Percentiles rank a stretch among this genome's conserved stretches.
Evolutionary conservation across 768 basidiomycete species (phyloP).

Genomic region (Coprinopsis sp.): DNA sequence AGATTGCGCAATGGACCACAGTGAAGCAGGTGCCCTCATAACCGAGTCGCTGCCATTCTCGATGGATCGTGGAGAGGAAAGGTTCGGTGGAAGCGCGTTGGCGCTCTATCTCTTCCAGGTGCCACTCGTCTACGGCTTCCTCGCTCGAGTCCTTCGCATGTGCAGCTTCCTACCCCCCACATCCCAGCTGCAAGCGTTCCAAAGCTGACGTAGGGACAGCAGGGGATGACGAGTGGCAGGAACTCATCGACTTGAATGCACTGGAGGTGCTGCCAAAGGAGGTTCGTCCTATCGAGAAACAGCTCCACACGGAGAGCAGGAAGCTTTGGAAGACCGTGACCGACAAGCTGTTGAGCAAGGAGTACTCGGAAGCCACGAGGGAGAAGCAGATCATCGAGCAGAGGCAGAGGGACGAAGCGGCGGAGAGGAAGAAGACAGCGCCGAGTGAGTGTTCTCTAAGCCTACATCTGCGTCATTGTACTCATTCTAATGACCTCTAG

Average conservation of each 20-base stretch:
- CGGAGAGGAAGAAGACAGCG: slow-evolving; percentile 80
- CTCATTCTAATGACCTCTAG: slow-evolving; percentile 28
- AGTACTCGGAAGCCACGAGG: slow-evolving; percentile 86
- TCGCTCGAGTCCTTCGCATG: slow-evolving; percentile 46
- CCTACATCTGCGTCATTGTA: not conserved
- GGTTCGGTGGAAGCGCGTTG: slow-evolving; percentile 73
- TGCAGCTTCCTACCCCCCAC: slow-evolving; percentile 32
- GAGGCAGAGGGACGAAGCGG: slow-evolving; percentile 83
- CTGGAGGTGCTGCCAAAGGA: slow-evolving; percentile 74
- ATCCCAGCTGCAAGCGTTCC: slow-evolving; percentile 34
- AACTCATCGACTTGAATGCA: slow-evolving; percentile 72
- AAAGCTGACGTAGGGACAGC: slow-evolving; percentile 35
- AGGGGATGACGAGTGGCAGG: slow-evolving; percentile 50
- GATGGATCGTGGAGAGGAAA: slow-evolving; percentile 86
- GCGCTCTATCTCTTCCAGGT: slow-evolving; percentile 38
- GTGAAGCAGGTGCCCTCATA: slow-evolving; percentile 87
- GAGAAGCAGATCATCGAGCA: slow-evolving; percentile 93
- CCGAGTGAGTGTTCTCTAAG: slow-evolving; percentile 53
- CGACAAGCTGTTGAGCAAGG: slow-evolving; percentile 67
- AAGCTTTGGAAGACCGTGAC: slow-evolving; percentile 88
- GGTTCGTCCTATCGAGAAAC: slow-evolving; percentile 78
- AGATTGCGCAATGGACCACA: slow-evolving; percentile 68
- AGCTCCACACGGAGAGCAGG: slow-evolving; percentile 77
- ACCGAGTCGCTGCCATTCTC: slow-evolving; percentile 71
- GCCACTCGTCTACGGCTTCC: slow-evolving; percentile 39